A percentile compares a stretch with the other conserved stretches of the same genome.
Evolutionary conservation across 1,139 yeast species (phyloP).

Genomic region (Pichia sp.): DNA sequence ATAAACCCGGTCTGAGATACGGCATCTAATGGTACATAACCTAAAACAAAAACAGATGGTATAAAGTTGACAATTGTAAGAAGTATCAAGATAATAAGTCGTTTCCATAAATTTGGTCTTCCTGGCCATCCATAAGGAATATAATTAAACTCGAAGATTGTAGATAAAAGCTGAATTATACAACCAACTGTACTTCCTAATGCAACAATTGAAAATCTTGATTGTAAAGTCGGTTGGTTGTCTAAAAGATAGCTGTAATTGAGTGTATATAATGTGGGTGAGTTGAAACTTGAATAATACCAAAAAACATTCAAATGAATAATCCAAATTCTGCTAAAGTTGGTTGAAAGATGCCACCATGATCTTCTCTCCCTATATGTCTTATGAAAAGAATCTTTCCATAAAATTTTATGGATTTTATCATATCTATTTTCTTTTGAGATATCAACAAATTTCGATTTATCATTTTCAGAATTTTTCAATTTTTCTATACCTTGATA

Average conservation of each 20-base stretch:
- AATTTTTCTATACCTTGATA: conserved; percentile 53
- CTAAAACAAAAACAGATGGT: conserved; percentile 60
- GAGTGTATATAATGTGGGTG: conserved; percentile 69
- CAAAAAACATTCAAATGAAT: conserved; percentile 72
- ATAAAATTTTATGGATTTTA: conserved; percentile 44
- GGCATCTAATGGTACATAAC: conserved; percentile 45
- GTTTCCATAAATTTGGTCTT: conserved; percentile 40
- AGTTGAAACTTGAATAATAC: conserved; percentile 74
- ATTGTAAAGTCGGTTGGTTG: conserved; percentile 60
- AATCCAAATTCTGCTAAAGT: conserved; percentile 79
- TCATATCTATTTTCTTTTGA: conserved; percentile 41
- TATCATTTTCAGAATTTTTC: conserved; percentile 28
- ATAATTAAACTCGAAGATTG: conserved; percentile 54
- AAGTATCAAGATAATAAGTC: conserved; percentile 37
- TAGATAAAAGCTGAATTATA: conserved; percentile 54
- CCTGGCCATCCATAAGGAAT: conserved; percentile 72
- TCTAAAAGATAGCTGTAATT: conserved; percentile 51
- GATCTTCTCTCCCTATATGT: conserved; percentile 70
- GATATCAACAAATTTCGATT: conserved; percentile 40
- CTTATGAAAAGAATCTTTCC: conserved; percentile 62
- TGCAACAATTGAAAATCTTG: conserved; percentile 55
- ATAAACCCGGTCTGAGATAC: conserved; percentile 44
- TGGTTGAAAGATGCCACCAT: conserved; percentile 71
- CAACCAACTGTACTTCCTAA: conserved; percentile 71
- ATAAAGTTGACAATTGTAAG: conserved; percentile 44